Conservation (phyloP, 306 rosid genomes). For the Biancaea sappan region DNA sequence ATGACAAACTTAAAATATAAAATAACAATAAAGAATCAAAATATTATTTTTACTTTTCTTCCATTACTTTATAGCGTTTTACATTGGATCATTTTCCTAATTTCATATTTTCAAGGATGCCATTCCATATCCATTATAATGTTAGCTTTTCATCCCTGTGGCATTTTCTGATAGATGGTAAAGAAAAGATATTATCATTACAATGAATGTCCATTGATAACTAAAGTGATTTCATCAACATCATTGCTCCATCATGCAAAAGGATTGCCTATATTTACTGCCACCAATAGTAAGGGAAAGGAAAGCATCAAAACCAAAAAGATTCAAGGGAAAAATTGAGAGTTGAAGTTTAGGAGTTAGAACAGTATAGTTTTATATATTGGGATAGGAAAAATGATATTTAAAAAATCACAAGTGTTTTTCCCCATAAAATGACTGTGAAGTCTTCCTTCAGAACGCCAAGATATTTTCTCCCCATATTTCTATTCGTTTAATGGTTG, state of each 20-base stretch:
- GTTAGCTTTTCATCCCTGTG: neutral
- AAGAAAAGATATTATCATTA: neutral
- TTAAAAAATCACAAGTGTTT: neutral
- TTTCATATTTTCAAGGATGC: neutral
- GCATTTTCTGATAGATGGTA: neutral
- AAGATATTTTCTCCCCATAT: neutral
- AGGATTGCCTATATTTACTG: neutral
- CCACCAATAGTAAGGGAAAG: neutral
- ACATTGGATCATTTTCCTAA: neutral
- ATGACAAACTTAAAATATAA: too few species aligned
- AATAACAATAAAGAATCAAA: too few species aligned
- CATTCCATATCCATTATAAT: too few species aligned
- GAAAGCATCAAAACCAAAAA: neutral
- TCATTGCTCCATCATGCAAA: neutral
- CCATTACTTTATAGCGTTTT: too few species aligned
- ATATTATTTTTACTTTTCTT: too few species aligned
- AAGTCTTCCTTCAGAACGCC: neutral
- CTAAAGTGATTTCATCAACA: neutral
- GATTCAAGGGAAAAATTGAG: conserved; percentile 2
- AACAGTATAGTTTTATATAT: neutral
- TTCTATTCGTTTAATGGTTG: conserved; percentile 2
- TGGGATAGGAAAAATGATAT: neutral
- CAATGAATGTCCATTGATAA: neutral
- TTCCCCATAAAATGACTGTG: conserved; percentile 5
- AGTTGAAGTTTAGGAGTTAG: neutral